phyloP scores from a whole-genome alignment of 1,284 basidiomycete species.

The Sporisorium graminicola region DNA sequence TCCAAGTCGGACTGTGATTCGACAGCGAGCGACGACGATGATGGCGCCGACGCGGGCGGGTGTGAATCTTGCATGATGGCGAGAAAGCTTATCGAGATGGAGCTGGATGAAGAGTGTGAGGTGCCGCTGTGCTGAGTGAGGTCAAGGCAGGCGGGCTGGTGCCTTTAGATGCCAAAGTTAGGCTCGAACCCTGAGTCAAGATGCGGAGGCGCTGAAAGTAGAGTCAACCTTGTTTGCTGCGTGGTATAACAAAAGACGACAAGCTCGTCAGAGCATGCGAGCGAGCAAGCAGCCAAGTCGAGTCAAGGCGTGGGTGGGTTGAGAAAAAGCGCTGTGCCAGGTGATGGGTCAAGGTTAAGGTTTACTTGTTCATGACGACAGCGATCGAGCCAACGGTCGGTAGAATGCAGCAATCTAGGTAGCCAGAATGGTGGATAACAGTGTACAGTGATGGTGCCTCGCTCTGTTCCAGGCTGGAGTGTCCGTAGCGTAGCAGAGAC shows the following conservation, averaged over 20 bases:
- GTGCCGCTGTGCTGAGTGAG: background rate
- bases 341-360: constrained; percentile 12
- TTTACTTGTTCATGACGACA: constrained; percentile 18
- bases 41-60: constrained; percentile 5
- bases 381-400: background rate
- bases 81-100: background rate
- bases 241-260: background rate
- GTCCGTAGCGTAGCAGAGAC: too few species aligned
- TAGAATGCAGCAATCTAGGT: constrained; percentile 10
- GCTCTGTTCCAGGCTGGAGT: background rate
- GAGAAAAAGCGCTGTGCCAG: background rate
- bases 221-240: background rate
- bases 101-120: background rate
- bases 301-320: background rate
- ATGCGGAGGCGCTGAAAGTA: background rate
- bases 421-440: too few species aligned
- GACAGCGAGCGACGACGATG: constrained; percentile 10
- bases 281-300: background rate
- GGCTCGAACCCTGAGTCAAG: background rate
- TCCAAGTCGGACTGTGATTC: constrained; percentile 16
- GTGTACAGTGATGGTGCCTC: background rate
- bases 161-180: constrained; percentile 5
- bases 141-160: background rate
- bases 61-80: constrained; percentile 18
- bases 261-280: constrained; percentile 3